phyloP scores from a whole-genome alignment of 495 filamentous ascomycete genomes.

The Hypoxylon cercidicola region DNA sequence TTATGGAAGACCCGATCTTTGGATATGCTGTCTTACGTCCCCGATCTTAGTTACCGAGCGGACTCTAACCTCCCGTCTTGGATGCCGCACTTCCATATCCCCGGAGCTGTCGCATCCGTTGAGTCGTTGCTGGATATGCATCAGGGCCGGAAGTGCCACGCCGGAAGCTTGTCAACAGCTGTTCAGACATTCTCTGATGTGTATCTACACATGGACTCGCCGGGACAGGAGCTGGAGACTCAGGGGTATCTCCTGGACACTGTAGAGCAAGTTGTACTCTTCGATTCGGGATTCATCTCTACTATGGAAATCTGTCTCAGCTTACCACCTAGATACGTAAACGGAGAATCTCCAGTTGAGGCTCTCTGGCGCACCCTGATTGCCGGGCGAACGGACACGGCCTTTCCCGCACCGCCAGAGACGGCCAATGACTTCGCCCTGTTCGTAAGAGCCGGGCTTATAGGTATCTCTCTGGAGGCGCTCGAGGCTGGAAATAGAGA shows the following conservation, averaged over 20 bases:
- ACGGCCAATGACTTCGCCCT: slow-evolving; percentile 23
- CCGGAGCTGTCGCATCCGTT: slow-evolving; percentile 26
- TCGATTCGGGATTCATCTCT: slow-evolving; percentile 18
- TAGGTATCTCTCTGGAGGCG: slow-evolving; percentile 22
- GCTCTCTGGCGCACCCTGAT: slow-evolving; percentile 36
- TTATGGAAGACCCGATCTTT: slow-evolving; percentile 29
- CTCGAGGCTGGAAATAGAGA: slow-evolving; percentile 5
- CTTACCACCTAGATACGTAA: slow-evolving; percentile 14
- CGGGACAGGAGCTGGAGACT: slow-evolving; percentile 6
- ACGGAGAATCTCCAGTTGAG: slow-evolving; percentile 25
- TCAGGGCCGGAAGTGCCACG: slow-evolving; percentile 26
- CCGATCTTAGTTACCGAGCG: slow-evolving; percentile 14
- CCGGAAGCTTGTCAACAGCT: slow-evolving; percentile 12
- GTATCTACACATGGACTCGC: slow-evolving; percentile 17
- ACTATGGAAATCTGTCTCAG: slow-evolving; percentile 15
- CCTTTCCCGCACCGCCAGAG: slow-evolving; percentile 23
- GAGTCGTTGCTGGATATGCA: slow-evolving; percentile 27
- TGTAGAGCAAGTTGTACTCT: slow-evolving; percentile 20
- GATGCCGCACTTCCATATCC: slow-evolving; percentile 33
- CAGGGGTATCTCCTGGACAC: slow-evolving; percentile 18
- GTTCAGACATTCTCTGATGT: slow-evolving; percentile 14
- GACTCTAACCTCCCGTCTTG: slow-evolving; percentile 30
- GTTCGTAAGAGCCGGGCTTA: slow-evolving; percentile 27
- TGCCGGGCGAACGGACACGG: slow-evolving; percentile 22
- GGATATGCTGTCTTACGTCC: slow-evolving; percentile 28